Conservation (phyloP, 2,329 filamentous ascomycete genomes). For the Chaetomiaceae sp. region DNA sequence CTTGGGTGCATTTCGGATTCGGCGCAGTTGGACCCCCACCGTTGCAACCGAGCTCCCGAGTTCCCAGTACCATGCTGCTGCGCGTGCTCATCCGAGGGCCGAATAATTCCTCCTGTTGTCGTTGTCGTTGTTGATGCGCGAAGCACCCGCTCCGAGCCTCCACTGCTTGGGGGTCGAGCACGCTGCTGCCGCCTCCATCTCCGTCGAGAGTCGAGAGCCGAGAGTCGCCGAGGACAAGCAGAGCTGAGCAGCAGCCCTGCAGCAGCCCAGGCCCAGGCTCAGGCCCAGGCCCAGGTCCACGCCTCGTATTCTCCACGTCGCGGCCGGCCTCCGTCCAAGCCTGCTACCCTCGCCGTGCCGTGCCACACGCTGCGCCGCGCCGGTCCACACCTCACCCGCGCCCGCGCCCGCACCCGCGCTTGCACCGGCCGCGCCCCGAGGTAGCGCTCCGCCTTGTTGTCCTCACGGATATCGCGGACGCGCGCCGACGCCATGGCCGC, state of each 20-base stretch:
- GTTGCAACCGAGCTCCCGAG: background rate
- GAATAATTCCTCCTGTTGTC: background rate
- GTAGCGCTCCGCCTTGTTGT: conserved; percentile 1
- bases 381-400: no score
- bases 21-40: conserved; percentile 6
- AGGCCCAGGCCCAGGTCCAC: background rate
- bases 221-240: background rate
- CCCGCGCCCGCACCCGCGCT: conserved; percentile 1
- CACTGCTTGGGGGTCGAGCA: conserved; percentile 23
- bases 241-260: no score
- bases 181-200: conserved; percentile 16
- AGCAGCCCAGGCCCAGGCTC: no score
- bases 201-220: conserved; percentile 9
- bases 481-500: conserved; percentile 21
- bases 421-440: background rate
- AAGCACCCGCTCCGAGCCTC: conserved; percentile 18
- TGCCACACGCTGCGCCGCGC: conserved; percentile 13
- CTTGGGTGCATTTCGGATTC: no score
- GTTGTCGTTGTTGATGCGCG: conserved; percentile 25
- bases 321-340: background rate
- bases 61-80: conserved; percentile 25
- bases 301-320: background rate
- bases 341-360: conserved; percentile 8
- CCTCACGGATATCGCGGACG: background rate
- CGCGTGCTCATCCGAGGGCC: conserved; percentile 20